Evolutionary conservation across 441 rosid genomes (phyloP).

Genomic region (Corymbia calophylla): DNA sequence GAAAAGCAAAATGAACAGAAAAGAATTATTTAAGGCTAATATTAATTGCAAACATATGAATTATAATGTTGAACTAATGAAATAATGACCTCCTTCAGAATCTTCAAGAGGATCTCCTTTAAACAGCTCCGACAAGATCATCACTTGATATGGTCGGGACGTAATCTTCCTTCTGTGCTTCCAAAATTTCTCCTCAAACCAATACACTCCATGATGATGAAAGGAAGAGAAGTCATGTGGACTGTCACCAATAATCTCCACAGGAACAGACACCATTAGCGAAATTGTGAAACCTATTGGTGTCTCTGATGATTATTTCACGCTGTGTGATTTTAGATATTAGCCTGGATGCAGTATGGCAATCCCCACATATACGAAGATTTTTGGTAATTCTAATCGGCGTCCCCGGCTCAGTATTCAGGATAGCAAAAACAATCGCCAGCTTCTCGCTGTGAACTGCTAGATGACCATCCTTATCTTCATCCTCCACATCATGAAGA

Average conservation of each 20-base stretch:
- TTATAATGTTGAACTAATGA: not conserved
- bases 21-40: not conserved
- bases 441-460: conserved; percentile 53
- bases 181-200: not conserved
- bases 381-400: conserved; percentile 48
- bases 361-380: conserved; percentile 48
- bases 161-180: not conserved
- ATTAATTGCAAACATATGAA: not conserved
- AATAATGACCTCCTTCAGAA: not conserved
- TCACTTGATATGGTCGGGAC: not conserved
- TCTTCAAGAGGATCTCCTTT: not conserved
- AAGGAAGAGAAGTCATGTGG: not conserved
- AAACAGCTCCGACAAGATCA: not conserved
- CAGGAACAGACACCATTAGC: conserved; percentile 40
- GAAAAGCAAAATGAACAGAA: not conserved
- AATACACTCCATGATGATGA: not conserved
- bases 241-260: conserved; percentile 44
- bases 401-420: conserved; percentile 20
- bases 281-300: conserved; percentile 46
- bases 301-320: conserved; percentile 41
- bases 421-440: conserved; percentile 45
- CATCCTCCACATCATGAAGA: conserved; percentile 58
- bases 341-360: conserved; percentile 45
- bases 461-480: conserved; percentile 51
- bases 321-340: conserved; percentile 40